phyloP scores from a whole-genome alignment of 441 rosid genomes.

The Omphalea diandra region DNA sequence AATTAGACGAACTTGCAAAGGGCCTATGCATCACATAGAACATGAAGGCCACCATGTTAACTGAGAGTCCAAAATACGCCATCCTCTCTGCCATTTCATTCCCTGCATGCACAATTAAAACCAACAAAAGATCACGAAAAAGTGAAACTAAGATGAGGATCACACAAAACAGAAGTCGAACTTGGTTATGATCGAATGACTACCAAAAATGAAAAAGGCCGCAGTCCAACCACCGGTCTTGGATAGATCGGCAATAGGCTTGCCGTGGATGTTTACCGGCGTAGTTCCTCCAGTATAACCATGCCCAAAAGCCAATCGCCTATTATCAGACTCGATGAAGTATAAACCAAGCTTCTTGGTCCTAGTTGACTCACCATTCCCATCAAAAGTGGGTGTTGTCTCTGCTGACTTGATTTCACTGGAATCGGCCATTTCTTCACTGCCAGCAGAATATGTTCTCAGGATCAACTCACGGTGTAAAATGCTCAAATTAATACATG shows the following conservation, averaged over 20 bases:
- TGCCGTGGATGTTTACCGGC: slow-evolving; percentile 77
- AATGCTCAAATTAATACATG: neutral
- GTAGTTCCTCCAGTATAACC: slow-evolving; percentile 87
- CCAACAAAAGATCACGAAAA: neutral
- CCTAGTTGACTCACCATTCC: slow-evolving; percentile 33
- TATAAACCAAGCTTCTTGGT: slow-evolving; percentile 67
- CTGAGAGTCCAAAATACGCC: slow-evolving; percentile 92
- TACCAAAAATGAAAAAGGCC: slow-evolving; percentile 90
- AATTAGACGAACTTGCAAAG: slow-evolving; percentile 72
- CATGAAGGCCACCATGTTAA: slow-evolving; percentile 94
- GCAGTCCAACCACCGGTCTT: slow-evolving; percentile 95
- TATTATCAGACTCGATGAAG: slow-evolving; percentile 80
- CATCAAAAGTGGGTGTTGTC: slow-evolving; percentile 37
- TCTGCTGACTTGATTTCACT: slow-evolving; percentile 62
- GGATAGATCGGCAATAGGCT: slow-evolving; percentile 79
- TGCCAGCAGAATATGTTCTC: too few species aligned
- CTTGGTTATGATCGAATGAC: neutral
- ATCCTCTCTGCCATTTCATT: slow-evolving; percentile 98
- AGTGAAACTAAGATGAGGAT: neutral
- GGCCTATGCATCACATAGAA: slow-evolving; percentile 89
- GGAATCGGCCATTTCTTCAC: slow-evolving; percentile 64
- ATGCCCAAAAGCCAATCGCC: slow-evolving; percentile 75
- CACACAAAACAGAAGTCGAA: too few species aligned
- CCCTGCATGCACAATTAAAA: slow-evolving; percentile 42
- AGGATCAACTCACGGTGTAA: too few species aligned